Percentiles rank a stretch among this genome's conserved stretches.
These are phyloP conservation scores for Osmozyma mogii DNA, from an alignment of 805 yeast genomes.

Conservation along the genomic window DNA sequence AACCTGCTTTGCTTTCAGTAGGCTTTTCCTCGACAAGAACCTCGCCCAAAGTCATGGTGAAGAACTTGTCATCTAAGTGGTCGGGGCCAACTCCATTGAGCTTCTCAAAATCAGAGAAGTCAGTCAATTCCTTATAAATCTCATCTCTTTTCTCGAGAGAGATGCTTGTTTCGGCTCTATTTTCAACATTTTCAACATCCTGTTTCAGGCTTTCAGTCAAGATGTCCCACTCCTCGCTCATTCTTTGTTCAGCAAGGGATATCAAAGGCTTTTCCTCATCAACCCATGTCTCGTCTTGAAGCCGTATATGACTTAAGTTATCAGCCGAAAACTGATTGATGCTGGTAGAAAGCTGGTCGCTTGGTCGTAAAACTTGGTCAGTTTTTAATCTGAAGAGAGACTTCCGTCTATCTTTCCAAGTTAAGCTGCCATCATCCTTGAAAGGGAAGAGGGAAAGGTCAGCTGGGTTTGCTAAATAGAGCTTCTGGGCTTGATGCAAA, in stretches of 20 bases:
- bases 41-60: slow-evolving; percentile 34
- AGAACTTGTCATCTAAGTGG: slow-evolving; percentile 18
- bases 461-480: slow-evolving; percentile 15
- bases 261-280: slow-evolving; percentile 12
- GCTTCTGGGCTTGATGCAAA: slow-evolving; percentile 14
- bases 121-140: slow-evolving; percentile 18
- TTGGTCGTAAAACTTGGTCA: slow-evolving; percentile 1
- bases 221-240: not conserved
- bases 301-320: slow-evolving; percentile 6
- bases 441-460: slow-evolving; percentile 15
- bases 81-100: slow-evolving; percentile 15
- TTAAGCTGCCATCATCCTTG: slow-evolving; percentile 22
- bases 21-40: slow-evolving; percentile 20
- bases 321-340: slow-evolving; percentile 10
- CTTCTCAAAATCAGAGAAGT: slow-evolving; percentile 17
- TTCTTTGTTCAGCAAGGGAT: slow-evolving; percentile 1
- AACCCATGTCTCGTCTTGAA: slow-evolving; percentile 7
- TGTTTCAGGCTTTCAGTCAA: slow-evolving; percentile 2
- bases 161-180: not conserved
- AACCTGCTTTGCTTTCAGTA: not conserved
- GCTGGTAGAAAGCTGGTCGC: slow-evolving; percentile 2
- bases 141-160: slow-evolving; percentile 7
- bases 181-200: slow-evolving; percentile 2
- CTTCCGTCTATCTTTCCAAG: slow-evolving; percentile 23
- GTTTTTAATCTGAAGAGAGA: slow-evolving; percentile 10